Base-by-base conservation (phyloP, 345 rosid species). In the Lepidium africanum region DNA sequence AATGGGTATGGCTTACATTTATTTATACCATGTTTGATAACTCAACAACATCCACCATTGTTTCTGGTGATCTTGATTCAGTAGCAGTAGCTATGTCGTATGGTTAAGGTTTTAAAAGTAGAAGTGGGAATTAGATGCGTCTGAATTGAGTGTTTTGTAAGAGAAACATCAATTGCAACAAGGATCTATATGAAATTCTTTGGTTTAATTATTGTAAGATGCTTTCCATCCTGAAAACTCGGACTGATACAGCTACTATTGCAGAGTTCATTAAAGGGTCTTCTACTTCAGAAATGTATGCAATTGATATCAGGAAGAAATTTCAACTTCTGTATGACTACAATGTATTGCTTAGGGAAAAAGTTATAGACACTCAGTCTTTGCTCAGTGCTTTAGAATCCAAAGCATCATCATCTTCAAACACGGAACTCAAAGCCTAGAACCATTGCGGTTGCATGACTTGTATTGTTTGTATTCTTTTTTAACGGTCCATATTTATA, bases 261-360 rank as follows among this genome's bases (percentile, higher is more conserved):
- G 81, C 90, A 91, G 99, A 87, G 45, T 73, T 91, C 50, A 16
- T 2, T 9, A 65, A 48, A 48, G 85, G 65, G 63, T 74, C 68
- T 16, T 76, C 62, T 25, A 81, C 77, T 70, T 82, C 89, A 36
- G 82, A 81, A 76, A 55, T 84, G 45, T 86, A 87, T 36, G 69
- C 85, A 77, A 65, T 81, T 4, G 91, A 86, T 43, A 83, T 91
- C 60, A 84, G 79, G 73, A 89, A 77, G 69, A 87, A 81, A 59
- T 81, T 94, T 17, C 79, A 73, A 59, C 70, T 65, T 16, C 72
- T 94, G 41, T 84, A 86, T 17, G 85, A 88, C 37, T 94, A 91
- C 77, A 94, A 94, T 72, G 78, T 87, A 32, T 75, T 76, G 80
- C 79, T 94, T 54, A 84, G 92, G 76, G 90, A 91, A 63, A 81